Evolutionary conservation across 2,329 filamentous ascomycete genomes (phyloP).

Genomic region (Fusarium tanahbumbuense): DNA sequence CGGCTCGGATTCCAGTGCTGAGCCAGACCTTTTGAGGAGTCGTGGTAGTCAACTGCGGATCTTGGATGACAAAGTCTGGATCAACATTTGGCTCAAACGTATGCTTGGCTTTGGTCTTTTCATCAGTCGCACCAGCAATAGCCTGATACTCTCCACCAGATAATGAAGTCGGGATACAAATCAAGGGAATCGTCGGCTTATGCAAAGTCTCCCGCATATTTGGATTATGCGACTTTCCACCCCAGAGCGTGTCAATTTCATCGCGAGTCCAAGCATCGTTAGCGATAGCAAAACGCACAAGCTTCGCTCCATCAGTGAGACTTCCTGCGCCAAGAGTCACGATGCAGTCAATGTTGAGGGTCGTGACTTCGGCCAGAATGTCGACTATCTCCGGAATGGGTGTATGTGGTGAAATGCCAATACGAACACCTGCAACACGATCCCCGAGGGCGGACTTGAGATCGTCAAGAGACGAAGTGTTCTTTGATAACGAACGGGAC

Average conservation of each 20-base stretch:
- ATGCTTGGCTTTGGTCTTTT: slow-evolving; percentile 10
- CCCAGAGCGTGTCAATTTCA: slow-evolving; percentile 9
- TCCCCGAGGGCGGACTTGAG: background rate
- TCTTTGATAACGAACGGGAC: background rate
- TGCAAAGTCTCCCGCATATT: background rate
- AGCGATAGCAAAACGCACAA: slow-evolving; percentile 3
- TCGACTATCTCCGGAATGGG: slow-evolving; percentile 12
- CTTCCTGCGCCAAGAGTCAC: slow-evolving; percentile 22
- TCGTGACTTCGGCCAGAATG: slow-evolving; percentile 6
- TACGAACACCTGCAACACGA: background rate
- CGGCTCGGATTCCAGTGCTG: background rate
- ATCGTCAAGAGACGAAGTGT: background rate
- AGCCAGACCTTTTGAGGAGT: slow-evolving; percentile 12
- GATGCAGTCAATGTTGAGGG: slow-evolving; percentile 15
- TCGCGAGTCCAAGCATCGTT: slow-evolving; percentile 8
- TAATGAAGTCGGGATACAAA: slow-evolving; percentile 16
- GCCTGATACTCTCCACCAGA: slow-evolving; percentile 20
- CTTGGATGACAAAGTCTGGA: slow-evolving; percentile 4
- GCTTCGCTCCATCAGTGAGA: slow-evolving; percentile 14
- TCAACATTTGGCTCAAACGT: slow-evolving; percentile 5
- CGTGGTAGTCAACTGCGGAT: slow-evolving; percentile 5
- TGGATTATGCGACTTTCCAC: slow-evolving; percentile 6
- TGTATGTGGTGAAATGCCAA: slow-evolving; percentile 21
- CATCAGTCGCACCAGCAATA: slow-evolving; percentile 10
- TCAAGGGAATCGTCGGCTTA: slow-evolving; percentile 7